A percentile compares a stretch with the other conserved stretches of the same genome.
Evolutionary conservation across 1,284 basidiomycete species (phyloP).

Genomic region (Inonotus hispidus): DNA sequence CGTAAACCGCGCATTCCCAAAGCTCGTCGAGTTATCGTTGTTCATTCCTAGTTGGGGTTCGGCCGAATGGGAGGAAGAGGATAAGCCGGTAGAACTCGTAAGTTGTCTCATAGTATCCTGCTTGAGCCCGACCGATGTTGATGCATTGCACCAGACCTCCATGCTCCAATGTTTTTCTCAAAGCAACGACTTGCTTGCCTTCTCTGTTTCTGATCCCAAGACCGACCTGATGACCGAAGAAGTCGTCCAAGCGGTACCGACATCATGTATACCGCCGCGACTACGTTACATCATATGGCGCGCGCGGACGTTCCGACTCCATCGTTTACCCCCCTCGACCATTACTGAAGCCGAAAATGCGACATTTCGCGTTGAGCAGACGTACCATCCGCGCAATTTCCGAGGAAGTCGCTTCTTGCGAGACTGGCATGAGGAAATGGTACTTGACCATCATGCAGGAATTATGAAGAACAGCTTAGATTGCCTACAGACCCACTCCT

Average conservation of each 20-base stretch:
- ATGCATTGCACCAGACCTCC: background rate
- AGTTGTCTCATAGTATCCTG: background rate
- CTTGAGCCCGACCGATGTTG: background rate
- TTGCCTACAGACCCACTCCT: background rate
- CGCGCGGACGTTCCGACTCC: slow-evolving; percentile 7
- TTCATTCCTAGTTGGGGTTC: slow-evolving; percentile 7
- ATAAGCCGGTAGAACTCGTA: slow-evolving; percentile 1
- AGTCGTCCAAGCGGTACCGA: background rate
- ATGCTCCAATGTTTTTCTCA: slow-evolving; percentile 9
- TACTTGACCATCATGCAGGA: slow-evolving; percentile 2
- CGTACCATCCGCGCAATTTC: slow-evolving; percentile 6
- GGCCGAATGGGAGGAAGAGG: background rate
- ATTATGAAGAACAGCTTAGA: slow-evolving; percentile 5
- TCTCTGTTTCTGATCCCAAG: slow-evolving; percentile 7
- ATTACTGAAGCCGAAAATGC: background rate
- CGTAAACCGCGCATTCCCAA: slow-evolving; percentile 4
- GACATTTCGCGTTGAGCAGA: background rate
- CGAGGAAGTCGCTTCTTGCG: background rate
- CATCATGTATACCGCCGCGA: background rate
- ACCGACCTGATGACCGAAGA: background rate
- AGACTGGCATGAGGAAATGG: slow-evolving; percentile 17
- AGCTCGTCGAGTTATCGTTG: slow-evolving; percentile 12
- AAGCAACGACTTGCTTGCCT: slow-evolving; percentile 4
- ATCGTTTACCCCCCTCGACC: background rate
- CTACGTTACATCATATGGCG: slow-evolving; percentile 12